Percentiles rank a stretch among this genome's conserved stretches.
phyloP scores from a whole-genome alignment of 2,329 filamentous ascomycete genomes.

The Rosellinia necatrix region DNA sequence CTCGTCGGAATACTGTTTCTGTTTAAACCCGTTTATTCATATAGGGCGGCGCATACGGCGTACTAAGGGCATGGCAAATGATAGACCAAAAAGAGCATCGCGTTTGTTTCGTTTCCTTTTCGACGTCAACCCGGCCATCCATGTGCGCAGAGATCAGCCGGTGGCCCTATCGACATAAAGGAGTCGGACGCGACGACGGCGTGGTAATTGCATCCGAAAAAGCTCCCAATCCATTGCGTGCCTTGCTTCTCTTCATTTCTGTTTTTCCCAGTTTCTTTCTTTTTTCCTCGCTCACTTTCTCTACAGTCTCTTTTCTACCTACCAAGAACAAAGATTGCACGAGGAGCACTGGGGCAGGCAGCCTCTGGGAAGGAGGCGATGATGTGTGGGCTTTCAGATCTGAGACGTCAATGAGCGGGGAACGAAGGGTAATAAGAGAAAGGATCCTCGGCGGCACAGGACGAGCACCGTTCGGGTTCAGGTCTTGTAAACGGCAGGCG shows the following conservation, averaged over 20 bases:
- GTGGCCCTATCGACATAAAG: background rate
- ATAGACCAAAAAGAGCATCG: conserved; percentile 24
- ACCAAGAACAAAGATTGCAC: conserved; percentile 1
- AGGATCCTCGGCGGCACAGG: background rate
- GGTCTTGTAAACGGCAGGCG: conserved; percentile 6
- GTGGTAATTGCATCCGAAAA: conserved; percentile 22
- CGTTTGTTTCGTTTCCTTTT: conserved; percentile 22
- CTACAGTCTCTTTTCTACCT: background rate
- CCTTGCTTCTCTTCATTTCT: background rate
- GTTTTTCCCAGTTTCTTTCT: background rate
- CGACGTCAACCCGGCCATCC: conserved; percentile 2
- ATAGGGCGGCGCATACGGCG: conserved; percentile 11
- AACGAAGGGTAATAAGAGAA: conserved; percentile 5
- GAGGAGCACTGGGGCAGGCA: background rate
- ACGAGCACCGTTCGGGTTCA: background rate
- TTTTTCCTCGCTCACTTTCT: background rate
- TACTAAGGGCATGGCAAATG: conserved; percentile 24
- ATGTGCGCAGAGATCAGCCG: conserved; percentile 1
- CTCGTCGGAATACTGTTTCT: conserved; percentile 16
- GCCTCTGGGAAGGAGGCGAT: background rate
- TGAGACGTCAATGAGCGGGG: background rate
- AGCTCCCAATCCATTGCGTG: too few species aligned
- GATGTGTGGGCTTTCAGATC: background rate
- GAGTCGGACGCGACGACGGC: conserved; percentile 11
- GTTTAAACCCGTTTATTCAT: conserved; percentile 17